Base-by-base conservation (phyloP, 176 grass and related monocot genomes). In the Otatea glauca region DNA sequence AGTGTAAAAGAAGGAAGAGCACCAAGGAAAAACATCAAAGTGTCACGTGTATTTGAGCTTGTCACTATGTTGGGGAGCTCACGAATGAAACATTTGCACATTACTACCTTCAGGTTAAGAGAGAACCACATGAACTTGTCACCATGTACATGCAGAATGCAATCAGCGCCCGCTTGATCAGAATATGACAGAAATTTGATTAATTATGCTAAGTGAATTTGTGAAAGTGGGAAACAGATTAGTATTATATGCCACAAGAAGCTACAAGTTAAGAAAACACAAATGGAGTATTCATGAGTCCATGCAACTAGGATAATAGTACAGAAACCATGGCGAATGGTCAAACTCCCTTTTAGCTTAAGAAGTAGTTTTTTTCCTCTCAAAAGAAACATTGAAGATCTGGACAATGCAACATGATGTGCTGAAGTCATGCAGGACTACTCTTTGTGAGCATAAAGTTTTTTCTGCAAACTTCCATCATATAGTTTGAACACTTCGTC, bases 101-200 rank as follows among this genome's bases (percentile, higher is more conserved):
- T 49, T 48, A 65, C 43, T 34, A 48, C 35, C 45, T 49, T 27
- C 60, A 79, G 60, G 60, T 34, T 49, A 62, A 62, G 43, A 45
- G 61, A 80, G 64, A 67, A 80, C 77, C 77, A 67, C 25, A 80
- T 7, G 29, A 80, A 66, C 43, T 25, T 79, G 42, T 9, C 41
- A 37, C 25, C 77, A 66, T 79, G 61, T 50, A 79, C 61, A 45
- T 14, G 18, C 51, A 70, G 42, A 68, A 68, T 70, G 41, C 37
- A 47, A 45, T 83, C 41, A 72, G 51, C 17, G 5, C 50, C 17
- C 0, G 17, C 51, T 20, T 20, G 51, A 54, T 54, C 54, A 50
- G 0, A 27, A 63, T 51, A 39, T 54, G 53, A 63, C 29, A 64
- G 13, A 61, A 63, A 50, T 35, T 34, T 43, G 6, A 12, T 55